Evolutionary conservation across 225 moss, liverwort and hornwort species (phyloP), one percentile per base, ranked within the genome.

Genomic region (Climacium dendroides): DNA sequence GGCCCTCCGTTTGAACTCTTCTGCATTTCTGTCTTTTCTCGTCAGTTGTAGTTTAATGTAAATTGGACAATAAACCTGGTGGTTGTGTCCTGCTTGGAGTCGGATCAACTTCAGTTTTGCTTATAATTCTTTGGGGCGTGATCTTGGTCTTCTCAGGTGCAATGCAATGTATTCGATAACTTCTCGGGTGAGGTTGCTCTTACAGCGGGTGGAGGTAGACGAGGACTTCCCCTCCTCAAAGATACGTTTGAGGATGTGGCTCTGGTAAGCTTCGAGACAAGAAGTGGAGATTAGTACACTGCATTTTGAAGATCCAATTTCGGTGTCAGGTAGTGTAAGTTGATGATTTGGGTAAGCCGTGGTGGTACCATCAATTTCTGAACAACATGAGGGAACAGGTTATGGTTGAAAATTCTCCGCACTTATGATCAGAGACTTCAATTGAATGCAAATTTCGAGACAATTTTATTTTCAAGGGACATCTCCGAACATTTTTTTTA

Each of bases 131-230:
- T 47, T 62, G 48, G 61, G 81, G 39, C 64, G 64, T 87, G 63
- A 63, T 37, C 29, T 69, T 89, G 92, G 74, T 75, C 58, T 84
- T 77, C 55, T 55, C 74, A 96, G 97, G 79, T 95, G 53, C 96
- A 98, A 89, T 96, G 97, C 90, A 95, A 93, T 92, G 95, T 98
- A 23, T 98, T 97, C 74, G 93, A 98, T 43, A 97, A 97, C 24
- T 94, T 97, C 76, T 86, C 94, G 67, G 95, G 92, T 50, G 93
- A 97, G 73, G 91, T 97, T 83, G 94, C 98, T 28, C 90, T 96
- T 71, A 96, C 98, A 78, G 94, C 96, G 57, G 98, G 97, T 83
- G 97, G 98, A 87, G 98, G 98, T 47, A 93, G 90, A 93, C 92
- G 98, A 93, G 94, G 91, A 52, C 92, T 98, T 22, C 97, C 98